These are phyloP conservation scores for Discostella pseudostelligera DNA, from an alignment of 108 stramenopile genomes.

Conservation along the genomic window DNA sequence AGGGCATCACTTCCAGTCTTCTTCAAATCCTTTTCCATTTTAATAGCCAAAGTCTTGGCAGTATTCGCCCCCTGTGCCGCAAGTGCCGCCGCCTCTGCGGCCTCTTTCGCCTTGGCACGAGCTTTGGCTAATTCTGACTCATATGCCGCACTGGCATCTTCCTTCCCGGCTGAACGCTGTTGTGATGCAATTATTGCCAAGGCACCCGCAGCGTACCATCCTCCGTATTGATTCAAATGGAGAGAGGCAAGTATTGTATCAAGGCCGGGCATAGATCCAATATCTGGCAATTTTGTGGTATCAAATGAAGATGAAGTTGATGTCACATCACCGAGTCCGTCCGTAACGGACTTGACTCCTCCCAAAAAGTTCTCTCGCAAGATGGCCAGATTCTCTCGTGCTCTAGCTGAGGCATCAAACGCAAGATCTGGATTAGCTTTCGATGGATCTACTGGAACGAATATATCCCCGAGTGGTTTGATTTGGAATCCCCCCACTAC, in stretches of 20 bases:
- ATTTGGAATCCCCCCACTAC: slow-evolving; percentile 10
- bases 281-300: background rate
- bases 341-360: background rate
- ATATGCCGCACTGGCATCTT: slow-evolving; percentile 25
- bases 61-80: slow-evolving; percentile 43
- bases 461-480: slow-evolving; percentile 15
- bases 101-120: slow-evolving; percentile 36
- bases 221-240: slow-evolving; percentile 42
- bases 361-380: slow-evolving; percentile 28
- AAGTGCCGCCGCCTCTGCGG: slow-evolving; percentile 31
- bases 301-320: background rate
- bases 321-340: background rate
- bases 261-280: slow-evolving; percentile 8
- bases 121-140: slow-evolving; percentile 27
- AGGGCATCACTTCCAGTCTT: slow-evolving; percentile 20
- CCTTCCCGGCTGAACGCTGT: slow-evolving; percentile 32
- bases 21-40: slow-evolving; percentile 23
- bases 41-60: slow-evolving; percentile 36
- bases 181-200: slow-evolving; percentile 37
- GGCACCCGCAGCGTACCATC: slow-evolving; percentile 37
- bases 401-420: slow-evolving; percentile 18
- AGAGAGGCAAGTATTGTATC: slow-evolving; percentile 32
- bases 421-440: slow-evolving; percentile 18
- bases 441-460: slow-evolving; percentile 19
- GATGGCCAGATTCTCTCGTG: slow-evolving; percentile 24